Conservation (phyloP, 306 rosid species). For the Citrullus mucosospermus region DNA sequence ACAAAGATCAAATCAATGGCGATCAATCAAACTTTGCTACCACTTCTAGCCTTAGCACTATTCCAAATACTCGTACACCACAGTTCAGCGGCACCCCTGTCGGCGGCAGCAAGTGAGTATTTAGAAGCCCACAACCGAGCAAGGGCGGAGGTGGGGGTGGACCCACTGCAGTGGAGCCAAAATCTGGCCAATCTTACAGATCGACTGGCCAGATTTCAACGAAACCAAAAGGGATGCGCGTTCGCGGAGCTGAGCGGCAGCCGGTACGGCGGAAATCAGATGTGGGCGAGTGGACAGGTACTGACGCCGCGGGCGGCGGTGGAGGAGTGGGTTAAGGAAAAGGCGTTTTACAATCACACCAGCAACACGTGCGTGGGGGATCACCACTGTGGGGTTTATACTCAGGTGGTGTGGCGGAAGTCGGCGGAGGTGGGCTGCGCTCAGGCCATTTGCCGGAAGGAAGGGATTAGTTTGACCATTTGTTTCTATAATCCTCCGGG, state of each 20-base stretch:
- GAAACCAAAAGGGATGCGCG: slow-evolving; percentile 43
- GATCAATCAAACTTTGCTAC: background rate
- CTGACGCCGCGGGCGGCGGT: slow-evolving; percentile 45
- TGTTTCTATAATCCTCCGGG: slow-evolving; percentile 80
- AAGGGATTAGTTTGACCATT: slow-evolving; percentile 35
- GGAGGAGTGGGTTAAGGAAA: slow-evolving; percentile 72
- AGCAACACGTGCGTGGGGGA: slow-evolving; percentile 40
- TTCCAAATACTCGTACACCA: background rate
- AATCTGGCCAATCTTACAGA: slow-evolving; percentile 43
- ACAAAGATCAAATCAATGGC: background rate
- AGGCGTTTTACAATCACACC: slow-evolving; percentile 36
- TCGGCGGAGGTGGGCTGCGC: slow-evolving; percentile 51
- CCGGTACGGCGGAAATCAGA: slow-evolving; percentile 74
- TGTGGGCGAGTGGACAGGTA: slow-evolving; percentile 28
- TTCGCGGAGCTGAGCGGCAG: slow-evolving; percentile 46
- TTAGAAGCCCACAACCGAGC: slow-evolving; percentile 66
- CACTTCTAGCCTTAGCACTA: background rate
- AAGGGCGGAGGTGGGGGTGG: slow-evolving; percentile 61
- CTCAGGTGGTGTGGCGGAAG: slow-evolving; percentile 81
- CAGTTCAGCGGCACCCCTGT: background rate
- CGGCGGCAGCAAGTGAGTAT: slow-evolving; percentile 29
- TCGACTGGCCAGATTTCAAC: slow-evolving; percentile 45
- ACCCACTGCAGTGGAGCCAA: slow-evolving; percentile 53
- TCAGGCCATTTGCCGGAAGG: slow-evolving; percentile 43
- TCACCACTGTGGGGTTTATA: slow-evolving; percentile 63